phyloP scores from a whole-genome alignment of 352 stramenopile genomes.

The Pythium periplocum region DNA sequence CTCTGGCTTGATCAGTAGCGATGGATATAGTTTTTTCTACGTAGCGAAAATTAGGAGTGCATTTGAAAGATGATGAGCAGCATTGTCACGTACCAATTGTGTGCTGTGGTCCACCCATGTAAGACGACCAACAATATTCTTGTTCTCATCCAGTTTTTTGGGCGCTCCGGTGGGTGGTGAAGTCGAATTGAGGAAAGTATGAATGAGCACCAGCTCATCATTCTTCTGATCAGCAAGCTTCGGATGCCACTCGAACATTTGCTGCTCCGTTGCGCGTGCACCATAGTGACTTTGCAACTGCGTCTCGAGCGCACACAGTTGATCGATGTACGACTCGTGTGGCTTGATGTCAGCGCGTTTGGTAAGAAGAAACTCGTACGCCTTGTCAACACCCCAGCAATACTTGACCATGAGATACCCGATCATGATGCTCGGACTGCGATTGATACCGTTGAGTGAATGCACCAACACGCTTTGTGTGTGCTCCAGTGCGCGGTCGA shows the following conservation, averaged over 20 bases:
- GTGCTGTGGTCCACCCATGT: constrained; percentile 69
- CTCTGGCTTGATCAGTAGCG: constrained; percentile 51
- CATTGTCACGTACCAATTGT: constrained; percentile 34
- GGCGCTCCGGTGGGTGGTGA: constrained; percentile 11
- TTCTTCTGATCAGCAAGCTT: constrained; percentile 32
- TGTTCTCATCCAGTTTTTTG: constrained; percentile 22
- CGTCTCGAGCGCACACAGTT: constrained; percentile 58
- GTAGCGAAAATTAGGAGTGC: background rate
- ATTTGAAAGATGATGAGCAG: background rate
- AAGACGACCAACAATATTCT: constrained; percentile 23
- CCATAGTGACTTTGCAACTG: constrained; percentile 53
- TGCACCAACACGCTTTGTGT: constrained; percentile 88
- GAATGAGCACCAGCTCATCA: constrained; percentile 71
- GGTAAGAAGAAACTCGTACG: constrained; percentile 84
- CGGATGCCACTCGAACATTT: constrained; percentile 69
- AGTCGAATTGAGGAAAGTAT: constrained; percentile 69
- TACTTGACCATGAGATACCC: constrained; percentile 92
- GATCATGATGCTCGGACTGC: constrained; percentile 81
- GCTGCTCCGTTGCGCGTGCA: constrained; percentile 40
- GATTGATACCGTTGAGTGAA: constrained; percentile 75
- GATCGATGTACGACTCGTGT: constrained; percentile 70
- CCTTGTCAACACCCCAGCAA: constrained; percentile 90
- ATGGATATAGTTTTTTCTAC: constrained; percentile 53
- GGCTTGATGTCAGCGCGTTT: constrained; percentile 87
- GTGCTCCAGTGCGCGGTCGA: constrained; percentile 71